Evolutionary conservation across 169 alveolate species (phyloP), one percentile per base, ranked within the genome.

Genomic region (Fabrea salina): DNA sequence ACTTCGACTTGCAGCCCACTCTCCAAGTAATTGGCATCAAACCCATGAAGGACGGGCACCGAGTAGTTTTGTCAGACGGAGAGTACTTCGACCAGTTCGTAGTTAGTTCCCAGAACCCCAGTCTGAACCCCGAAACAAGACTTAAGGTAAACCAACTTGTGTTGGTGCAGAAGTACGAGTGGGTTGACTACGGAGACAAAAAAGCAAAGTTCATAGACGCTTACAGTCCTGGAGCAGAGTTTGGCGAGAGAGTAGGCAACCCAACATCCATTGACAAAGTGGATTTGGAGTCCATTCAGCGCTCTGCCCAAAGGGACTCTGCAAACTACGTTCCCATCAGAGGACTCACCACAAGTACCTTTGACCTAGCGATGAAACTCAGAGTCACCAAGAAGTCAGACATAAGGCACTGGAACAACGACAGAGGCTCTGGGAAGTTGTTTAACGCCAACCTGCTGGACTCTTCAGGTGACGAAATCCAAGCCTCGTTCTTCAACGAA

Each of bases 401-500:
- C 41, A 68, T 83, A 47, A 89, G 86, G 57, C 67, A 56, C 11
- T 92, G 90, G 91, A 86, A 83, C 57, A 85, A 85, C 79, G 77
- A 59, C 6, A 86, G 87, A 51, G 88, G 91, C 6, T 82, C 79
- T 33, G 96, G 96, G 22, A 81, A 83, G 50, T 81, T 92, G 33
- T 76, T 92, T 82, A 84, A 82, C 74, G 70, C 80, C 30, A 87
- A 86, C 32, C 75, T 92, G 22, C 64, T 83, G 25, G 96, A 92
- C 68, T 61, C 64, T 39, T 86, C 61, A 40, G 92, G 90, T 25
- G 86, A 77, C 43, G 88, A 87, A 78, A 92, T 92, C 64, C 86
- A 84, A 66, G 91, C 85, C 25, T 86, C 93, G 3, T 86, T 89
- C 79, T 92, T 92, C 79, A 80, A 86, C 30, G 89, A 87, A 22